Conservation (phyloP, 306 rosid genomes). For the Cicer yamashitae region DNA sequence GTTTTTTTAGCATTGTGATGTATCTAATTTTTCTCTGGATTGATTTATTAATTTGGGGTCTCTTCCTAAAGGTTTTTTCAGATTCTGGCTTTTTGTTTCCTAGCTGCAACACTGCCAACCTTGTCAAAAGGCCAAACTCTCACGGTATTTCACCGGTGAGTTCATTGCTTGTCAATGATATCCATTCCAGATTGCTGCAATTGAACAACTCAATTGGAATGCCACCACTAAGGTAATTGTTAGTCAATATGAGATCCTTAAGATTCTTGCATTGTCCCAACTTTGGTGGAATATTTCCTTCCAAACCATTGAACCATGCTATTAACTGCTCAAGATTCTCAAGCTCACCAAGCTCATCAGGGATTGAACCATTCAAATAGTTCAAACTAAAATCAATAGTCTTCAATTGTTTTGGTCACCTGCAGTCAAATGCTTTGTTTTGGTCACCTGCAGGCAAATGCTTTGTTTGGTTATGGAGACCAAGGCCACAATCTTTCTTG, state of each 20-base stretch:
- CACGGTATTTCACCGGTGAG: constrained; percentile 74
- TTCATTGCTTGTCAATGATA: constrained; percentile 86
- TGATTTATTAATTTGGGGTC: no score
- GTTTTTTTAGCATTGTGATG: background rate
- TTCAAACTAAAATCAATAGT: constrained; percentile 86
- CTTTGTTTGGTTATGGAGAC: constrained; percentile 63
- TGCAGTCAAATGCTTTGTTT: no score
- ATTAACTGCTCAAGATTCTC: constrained; percentile 82
- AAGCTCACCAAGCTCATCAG: constrained; percentile 87
- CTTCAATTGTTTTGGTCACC: constrained; percentile 58
- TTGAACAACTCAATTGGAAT: constrained; percentile 79
- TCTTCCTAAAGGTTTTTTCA: no score
- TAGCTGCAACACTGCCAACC: constrained; percentile 90
- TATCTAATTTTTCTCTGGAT: no score
- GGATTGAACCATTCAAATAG: constrained; percentile 85
- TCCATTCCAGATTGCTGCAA: constrained; percentile 91
- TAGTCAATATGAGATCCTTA: constrained; percentile 89
- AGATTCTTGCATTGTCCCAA: constrained; percentile 83
- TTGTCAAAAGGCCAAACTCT: constrained; percentile 77
- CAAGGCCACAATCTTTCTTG: constrained; percentile 81
- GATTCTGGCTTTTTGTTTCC: constrained; percentile 61
- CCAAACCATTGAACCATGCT: constrained; percentile 92
- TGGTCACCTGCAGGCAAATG: no score
- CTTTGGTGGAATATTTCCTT: constrained; percentile 85
- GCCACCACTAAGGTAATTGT: constrained; percentile 71